Base-by-base conservation (phyloP, 2,329 filamentous ascomycete genomes). In the Diaporthe aspalathi region DNA sequence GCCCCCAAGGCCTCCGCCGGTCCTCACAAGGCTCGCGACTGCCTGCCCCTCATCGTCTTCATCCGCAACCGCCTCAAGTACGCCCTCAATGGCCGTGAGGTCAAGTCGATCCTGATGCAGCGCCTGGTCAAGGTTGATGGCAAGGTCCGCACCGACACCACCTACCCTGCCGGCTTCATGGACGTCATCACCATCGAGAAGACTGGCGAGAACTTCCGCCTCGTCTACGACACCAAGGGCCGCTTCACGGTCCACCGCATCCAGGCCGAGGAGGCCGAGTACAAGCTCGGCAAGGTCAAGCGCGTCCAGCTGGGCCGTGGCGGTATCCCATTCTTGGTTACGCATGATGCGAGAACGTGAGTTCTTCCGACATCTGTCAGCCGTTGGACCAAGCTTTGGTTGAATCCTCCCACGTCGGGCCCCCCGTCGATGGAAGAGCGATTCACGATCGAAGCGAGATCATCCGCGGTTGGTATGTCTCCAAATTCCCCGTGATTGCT, bases 291-390 rank as follows among this genome's bases (percentile, higher is more conserved):
- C 90, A 99, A 98, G 91, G 96, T 99, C 89, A 98, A 98, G 94
- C 93, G 95, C 83, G 96, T 99, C 76, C 96, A 99, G 90, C 91
- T 99, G 81, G 96, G 96, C 90, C 95, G 94, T 88, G 97, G 96
- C 88, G 96, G 95, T 90, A 97, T 99, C 92, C 96, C 96, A 97
- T 99, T 97, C 95, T 98, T 98, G 94, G 96, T 99, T 94, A 99
- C 96, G 95, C 96, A 99, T 94, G 96, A 99, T 96, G 96, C 96
- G 89, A 93, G 96, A 94, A 99, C 96, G 95, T 99, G 90, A 97
- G 95, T 98, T 93, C 90, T 92, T 91, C 88, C 90, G 88, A 93
- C 93, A 94, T 98, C 95, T 96, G 95, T 98, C 95, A 98, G 95
- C 92, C 95, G 95, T 98, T 98, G 95, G 94, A 95, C 94, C 94